These are phyloP conservation scores for Umbelopsis sp. DNA, from an alignment of 371 early-diverging fungal genomes.

Conservation along the genomic window DNA sequence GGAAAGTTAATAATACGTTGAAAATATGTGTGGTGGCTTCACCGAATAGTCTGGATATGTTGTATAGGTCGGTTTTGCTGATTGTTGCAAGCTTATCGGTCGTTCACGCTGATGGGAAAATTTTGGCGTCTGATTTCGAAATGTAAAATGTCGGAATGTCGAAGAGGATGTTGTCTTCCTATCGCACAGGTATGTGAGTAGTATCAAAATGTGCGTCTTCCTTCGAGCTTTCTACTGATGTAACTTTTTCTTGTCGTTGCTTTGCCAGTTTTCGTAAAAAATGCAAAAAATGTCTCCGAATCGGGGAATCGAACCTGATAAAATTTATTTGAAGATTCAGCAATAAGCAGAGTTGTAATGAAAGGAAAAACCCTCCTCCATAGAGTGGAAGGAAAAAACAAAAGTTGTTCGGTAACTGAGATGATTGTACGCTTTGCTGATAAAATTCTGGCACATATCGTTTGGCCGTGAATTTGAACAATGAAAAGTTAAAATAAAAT, in stretches of 20 bases:
- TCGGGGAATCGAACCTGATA: conserved; percentile 71
- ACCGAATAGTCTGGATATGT: not conserved
- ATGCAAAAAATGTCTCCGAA: conserved; percentile 47
- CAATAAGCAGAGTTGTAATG: no score
- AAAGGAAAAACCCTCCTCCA: no score
- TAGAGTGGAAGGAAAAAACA: no score
- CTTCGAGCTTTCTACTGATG: not conserved
- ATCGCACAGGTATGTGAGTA: not conserved
- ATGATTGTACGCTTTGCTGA: no score
- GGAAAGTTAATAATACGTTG: not conserved
- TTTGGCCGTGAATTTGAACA: no score
- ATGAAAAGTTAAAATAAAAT: no score
- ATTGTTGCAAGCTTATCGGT: no score
- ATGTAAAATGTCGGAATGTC: not conserved
- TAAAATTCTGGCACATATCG: no score
- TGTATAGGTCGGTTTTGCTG: no score
- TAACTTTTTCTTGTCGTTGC: not conserved
- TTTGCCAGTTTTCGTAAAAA: not conserved
- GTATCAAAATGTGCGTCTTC: not conserved
- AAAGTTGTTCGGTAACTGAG: no score
- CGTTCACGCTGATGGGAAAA: not conserved
- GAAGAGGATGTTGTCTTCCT: not conserved
- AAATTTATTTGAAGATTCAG: no score
- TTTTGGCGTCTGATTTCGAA: not conserved
- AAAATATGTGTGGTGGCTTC: not conserved